Conservation (phyloP, 306 rosid genomes). For the Purshia tridentata region DNA sequence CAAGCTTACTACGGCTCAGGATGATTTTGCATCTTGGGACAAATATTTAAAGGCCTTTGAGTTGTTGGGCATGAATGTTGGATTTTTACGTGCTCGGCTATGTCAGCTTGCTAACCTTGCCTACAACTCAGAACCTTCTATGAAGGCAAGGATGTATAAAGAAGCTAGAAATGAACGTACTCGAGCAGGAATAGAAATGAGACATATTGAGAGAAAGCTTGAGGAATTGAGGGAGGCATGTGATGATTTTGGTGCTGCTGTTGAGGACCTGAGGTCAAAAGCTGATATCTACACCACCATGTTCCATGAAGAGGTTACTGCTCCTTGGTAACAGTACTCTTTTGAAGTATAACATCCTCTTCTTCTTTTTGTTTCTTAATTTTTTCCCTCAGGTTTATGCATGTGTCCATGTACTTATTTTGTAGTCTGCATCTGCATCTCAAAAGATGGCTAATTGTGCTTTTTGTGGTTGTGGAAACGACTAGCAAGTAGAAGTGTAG, state of each 20-base stretch:
- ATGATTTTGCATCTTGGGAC: slow-evolving; percentile 67
- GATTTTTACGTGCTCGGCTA: slow-evolving; percentile 54
- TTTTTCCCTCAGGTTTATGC: not conserved
- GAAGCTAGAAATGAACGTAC: slow-evolving; percentile 41
- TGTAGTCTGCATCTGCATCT: not conserved
- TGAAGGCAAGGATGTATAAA: slow-evolving; percentile 41
- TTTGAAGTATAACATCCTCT: not conserved
- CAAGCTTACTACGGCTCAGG: slow-evolving; percentile 40
- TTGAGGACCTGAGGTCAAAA: slow-evolving; percentile 54
- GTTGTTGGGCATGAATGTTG: slow-evolving; percentile 73
- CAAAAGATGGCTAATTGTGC: slow-evolving; percentile 11
- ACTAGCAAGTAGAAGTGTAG: slow-evolving; percentile 9
- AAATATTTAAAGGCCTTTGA: slow-evolving; percentile 63
- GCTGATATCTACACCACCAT: slow-evolving; percentile 45
- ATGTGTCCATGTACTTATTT: not conserved
- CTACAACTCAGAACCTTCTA: slow-evolving; percentile 40
- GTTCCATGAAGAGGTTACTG: slow-evolving; percentile 52
- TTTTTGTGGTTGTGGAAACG: slow-evolving; percentile 4
- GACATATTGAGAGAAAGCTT: slow-evolving; percentile 59
- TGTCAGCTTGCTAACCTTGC: slow-evolving; percentile 57
- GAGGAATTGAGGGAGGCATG: slow-evolving; percentile 70
- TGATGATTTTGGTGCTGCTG: slow-evolving; percentile 51
- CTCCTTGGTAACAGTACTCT: slow-evolving; percentile 55
- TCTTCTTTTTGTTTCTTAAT: not conserved
- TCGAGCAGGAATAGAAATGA: slow-evolving; percentile 51